Evolutionary conservation across 768 basidiomycete species (phyloP).

Genomic region (Amanita subjunquillea): DNA sequence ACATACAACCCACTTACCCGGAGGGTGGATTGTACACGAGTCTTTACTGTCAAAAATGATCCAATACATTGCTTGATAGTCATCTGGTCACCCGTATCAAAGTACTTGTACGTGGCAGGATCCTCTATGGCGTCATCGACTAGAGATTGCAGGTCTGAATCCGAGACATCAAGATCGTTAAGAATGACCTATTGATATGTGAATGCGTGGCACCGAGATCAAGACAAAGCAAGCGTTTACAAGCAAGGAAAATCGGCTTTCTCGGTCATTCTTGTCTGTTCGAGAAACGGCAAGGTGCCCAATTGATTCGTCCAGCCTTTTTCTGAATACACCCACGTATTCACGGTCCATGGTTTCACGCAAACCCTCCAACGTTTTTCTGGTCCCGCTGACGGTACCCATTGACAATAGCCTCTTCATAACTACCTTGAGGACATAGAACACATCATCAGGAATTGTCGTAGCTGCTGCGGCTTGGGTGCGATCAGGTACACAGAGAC

Average conservation of each 20-base stretch:
- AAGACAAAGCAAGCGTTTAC: slow-evolving; percentile 35
- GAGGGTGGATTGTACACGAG: slow-evolving; percentile 61
- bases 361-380: slow-evolving; percentile 50
- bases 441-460: slow-evolving; percentile 87
- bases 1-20: slow-evolving; percentile 37
- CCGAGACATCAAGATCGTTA: slow-evolving; percentile 92
- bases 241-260: slow-evolving; percentile 71
- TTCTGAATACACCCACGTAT: slow-evolving; percentile 70
- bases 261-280: slow-evolving; percentile 71
- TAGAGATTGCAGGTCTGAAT: slow-evolving; percentile 80
- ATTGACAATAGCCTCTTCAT: slow-evolving; percentile 70
- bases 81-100: slow-evolving; percentile 45
- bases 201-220: neutral
- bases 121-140: slow-evolving; percentile 52
- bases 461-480: slow-evolving; percentile 54
- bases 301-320: slow-evolving; percentile 85
- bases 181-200: slow-evolving; percentile 53
- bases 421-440: slow-evolving; percentile 88
- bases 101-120: slow-evolving; percentile 53
- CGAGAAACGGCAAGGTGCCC: slow-evolving; percentile 38
- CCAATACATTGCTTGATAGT: slow-evolving; percentile 37
- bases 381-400: slow-evolving; percentile 51
- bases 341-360: slow-evolving; percentile 75
- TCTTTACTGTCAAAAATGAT: slow-evolving; percentile 40
- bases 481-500: slow-evolving; percentile 65